Evolutionary conservation across 495 filamentous ascomycete genomes (phyloP).

Genomic region (Trichoderma gamsii): DNA sequence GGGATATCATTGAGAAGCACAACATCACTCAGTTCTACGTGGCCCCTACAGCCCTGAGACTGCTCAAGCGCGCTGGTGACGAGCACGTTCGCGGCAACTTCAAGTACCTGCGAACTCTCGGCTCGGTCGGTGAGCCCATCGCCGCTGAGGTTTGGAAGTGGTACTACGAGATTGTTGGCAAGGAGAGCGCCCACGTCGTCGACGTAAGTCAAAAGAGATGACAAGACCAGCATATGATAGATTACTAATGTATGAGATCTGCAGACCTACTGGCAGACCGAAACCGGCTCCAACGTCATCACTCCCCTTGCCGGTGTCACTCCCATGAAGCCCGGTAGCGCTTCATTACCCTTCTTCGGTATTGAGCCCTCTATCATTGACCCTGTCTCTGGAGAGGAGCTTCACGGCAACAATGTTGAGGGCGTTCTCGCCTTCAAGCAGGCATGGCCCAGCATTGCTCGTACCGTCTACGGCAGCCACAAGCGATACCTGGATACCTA

Average conservation of each 20-base stretch:
- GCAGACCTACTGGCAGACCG: constrained; percentile 99
- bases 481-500: constrained; percentile 99
- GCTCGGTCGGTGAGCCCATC: constrained; percentile 97
- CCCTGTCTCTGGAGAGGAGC: constrained; percentile 88
- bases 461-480: constrained; percentile 96
- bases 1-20: constrained; percentile 95
- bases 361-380: constrained; percentile 98
- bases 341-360: constrained; percentile 88
- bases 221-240: background rate
- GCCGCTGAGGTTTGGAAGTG: constrained; percentile 99
- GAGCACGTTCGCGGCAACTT: constrained; percentile 84
- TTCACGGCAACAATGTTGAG: constrained; percentile 94
- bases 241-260: constrained; percentile 15
- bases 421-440: constrained; percentile 98
- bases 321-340: constrained; percentile 71
- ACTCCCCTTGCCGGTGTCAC: constrained; percentile 70
- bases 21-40: constrained; percentile 98
- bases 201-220: constrained; percentile 60
- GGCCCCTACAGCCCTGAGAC: constrained; percentile 84
- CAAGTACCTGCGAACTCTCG: constrained; percentile 81
- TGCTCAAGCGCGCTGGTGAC: constrained; percentile 92
- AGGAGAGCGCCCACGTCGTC: constrained; percentile 86
- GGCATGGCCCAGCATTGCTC: constrained; percentile 97
- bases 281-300: constrained; percentile 93
- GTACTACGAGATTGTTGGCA: constrained; percentile 96